phyloP scores from a whole-genome alignment of 2,329 filamentous ascomycete species.

The Scytalidium lignicola region DNA sequence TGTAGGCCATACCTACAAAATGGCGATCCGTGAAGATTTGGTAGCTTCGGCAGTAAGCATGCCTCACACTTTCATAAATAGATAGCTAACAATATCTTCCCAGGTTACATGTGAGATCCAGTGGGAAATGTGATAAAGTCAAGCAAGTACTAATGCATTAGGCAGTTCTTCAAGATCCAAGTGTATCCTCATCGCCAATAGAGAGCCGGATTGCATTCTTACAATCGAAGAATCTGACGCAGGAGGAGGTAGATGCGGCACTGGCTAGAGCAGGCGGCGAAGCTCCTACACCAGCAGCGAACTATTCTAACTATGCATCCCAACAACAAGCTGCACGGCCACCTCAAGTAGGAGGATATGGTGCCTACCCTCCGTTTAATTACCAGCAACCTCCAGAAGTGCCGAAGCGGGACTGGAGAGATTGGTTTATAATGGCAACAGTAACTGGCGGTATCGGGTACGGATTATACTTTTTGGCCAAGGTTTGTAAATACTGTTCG shows the following conservation, averaged over 20 bases:
- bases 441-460: slow-evolving; percentile 87
- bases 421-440: slow-evolving; percentile 99
- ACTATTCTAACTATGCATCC: slow-evolving; percentile 34
- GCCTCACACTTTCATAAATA: slow-evolving; percentile 6
- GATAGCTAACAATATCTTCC: slow-evolving; percentile 15
- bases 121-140: background rate
- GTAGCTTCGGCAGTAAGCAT: slow-evolving; percentile 70
- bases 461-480: slow-evolving; percentile 80
- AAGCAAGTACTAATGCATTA: background rate
- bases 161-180: slow-evolving; percentile 87
- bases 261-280: slow-evolving; percentile 69
- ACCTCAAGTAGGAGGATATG: slow-evolving; percentile 36
- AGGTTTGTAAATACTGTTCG: slow-evolving; percentile 47
- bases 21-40: slow-evolving; percentile 91
- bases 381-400: slow-evolving; percentile 56
- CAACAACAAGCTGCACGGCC: slow-evolving; percentile 37
- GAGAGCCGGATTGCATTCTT: slow-evolving; percentile 92
- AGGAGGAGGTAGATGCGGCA: slow-evolving; percentile 87
- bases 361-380: slow-evolving; percentile 43
- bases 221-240: slow-evolving; percentile 93
- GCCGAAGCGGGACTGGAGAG: slow-evolving; percentile 88
- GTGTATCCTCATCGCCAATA: slow-evolving; percentile 80
- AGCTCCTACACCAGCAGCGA: slow-evolving; percentile 25
- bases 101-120: slow-evolving; percentile 29
- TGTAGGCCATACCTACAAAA: slow-evolving; percentile 33